Conservation (phyloP, 1,139 yeast species). For the Sugiyamaella sp. region DNA sequence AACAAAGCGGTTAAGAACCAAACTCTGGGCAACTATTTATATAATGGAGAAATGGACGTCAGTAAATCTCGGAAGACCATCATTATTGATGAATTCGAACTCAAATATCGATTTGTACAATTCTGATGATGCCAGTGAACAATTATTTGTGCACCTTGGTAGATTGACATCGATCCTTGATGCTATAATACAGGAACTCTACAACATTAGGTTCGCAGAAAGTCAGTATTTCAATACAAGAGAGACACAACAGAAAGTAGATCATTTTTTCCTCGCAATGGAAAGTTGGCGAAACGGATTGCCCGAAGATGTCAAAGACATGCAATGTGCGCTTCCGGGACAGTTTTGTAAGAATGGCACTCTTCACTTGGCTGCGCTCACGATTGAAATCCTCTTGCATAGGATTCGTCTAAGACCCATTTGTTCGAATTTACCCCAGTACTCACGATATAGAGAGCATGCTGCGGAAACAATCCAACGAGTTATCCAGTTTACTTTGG, state of each 20-base stretch:
- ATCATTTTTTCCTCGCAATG: conserved; percentile 32
- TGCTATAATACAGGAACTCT: conserved; percentile 36
- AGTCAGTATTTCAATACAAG: conserved; percentile 30
- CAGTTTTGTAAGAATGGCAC: conserved; percentile 42
- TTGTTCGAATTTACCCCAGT: conserved; percentile 29
- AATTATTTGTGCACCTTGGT: conserved; percentile 40
- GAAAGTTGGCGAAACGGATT: conserved; percentile 38
- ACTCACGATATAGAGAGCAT: conserved; percentile 35
- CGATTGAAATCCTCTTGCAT: conserved; percentile 41
- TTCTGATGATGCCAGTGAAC: conserved; percentile 39
- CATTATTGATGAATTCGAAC: conserved; percentile 33
- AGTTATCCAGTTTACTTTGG: conserved; percentile 40
- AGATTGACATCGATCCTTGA: conserved; percentile 40
- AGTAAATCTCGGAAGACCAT: conserved; percentile 41
- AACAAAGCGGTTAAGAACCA: conserved; percentile 38
- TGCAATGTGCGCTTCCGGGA: conserved; percentile 35
- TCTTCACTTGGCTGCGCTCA: conserved; percentile 40
- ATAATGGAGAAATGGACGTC: conserved; percentile 45
- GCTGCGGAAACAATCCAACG: conserved; percentile 40
- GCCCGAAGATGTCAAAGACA: conserved; percentile 38
- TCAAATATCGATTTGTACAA: conserved; percentile 35
- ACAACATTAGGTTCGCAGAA: conserved; percentile 31
- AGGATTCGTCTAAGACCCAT: conserved; percentile 37
- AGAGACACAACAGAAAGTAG: conserved; percentile 31
- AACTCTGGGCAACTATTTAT: conserved; percentile 43